Base-by-base conservation (phyloP, 192 early-diverging fungal species). In the Rhizophlyctis rosea region DNA sequence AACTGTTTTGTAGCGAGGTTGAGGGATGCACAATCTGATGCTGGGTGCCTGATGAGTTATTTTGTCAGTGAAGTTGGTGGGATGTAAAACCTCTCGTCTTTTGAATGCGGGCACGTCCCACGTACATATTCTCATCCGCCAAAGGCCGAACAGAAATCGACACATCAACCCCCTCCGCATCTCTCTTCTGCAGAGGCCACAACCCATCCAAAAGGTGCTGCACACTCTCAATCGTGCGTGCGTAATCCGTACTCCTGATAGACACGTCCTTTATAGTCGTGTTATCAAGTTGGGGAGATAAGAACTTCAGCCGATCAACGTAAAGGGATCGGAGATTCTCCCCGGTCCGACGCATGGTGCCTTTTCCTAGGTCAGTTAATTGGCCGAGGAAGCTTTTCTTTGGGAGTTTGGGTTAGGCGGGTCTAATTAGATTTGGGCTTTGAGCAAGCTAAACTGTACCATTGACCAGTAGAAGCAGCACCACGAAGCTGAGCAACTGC, bases 211-310 rank as follows among this genome's bases (percentile, higher is more conserved):
- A 51, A 3, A 82, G 60, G 58, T 82, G 81, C 60, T 88, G 84
- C 33, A 90, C 71, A n/a, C 78, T 83, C 66, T 88, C 88, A 53
- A 90, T 71, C 2, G 88, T 78, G 34, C 88, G 77, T 1, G 80
- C 66, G 65, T 80, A 88, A 34, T 75, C 78, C 18, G 86, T 80
- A 27, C 74, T 73, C 33, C 83, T 78, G 56, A 87, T 72, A 54
- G 82, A 83, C 29, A 88, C 53, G 29, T 70, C 69, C 28, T 50
- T 27, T 5, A 21, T 7, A 9, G 56, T 57, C 5, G 16, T 11
- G 4, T 69, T 47, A 53, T 76, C 64, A 31, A 14, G 23, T 24
- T 69, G 53, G 32, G 39, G 58, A 28, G 27, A 56, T 4, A 64
- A 47, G 0, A 71, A 47, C 7, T 36, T 34, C 27, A 83, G 71